Percentiles rank a stretch among this genome's conserved stretches.
Evolutionary conservation across 2,329 filamentous ascomycete genomes (phyloP).

Genomic region (Fusarium sp.): DNA sequence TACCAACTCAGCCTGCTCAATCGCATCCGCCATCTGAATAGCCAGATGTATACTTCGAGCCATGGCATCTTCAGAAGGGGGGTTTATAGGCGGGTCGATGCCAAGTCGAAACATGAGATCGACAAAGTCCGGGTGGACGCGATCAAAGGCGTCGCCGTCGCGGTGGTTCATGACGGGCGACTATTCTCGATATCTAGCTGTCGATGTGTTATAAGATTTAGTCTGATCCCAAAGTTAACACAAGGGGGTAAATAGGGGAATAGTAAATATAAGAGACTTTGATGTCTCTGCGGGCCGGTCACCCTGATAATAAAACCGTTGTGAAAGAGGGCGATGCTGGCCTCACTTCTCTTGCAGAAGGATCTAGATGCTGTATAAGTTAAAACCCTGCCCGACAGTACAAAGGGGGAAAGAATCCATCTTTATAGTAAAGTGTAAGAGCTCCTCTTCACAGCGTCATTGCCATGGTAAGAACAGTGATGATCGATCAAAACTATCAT

Average conservation of each 20-base stretch:
- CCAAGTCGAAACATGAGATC: conserved; percentile 18
- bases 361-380: background rate
- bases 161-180: conserved; percentile 3
- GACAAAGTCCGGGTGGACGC: conserved; percentile 37
- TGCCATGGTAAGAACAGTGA: background rate
- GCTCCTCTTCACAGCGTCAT: background rate
- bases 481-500: background rate
- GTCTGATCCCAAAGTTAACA: background rate
- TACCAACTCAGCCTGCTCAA: conserved; percentile 31
- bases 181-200: background rate
- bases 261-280: background rate
- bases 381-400: background rate
- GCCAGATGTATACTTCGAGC: conserved; percentile 30
- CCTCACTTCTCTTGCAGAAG: background rate
- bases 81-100: conserved; percentile 3
- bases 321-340: background rate
- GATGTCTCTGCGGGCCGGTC: background rate
- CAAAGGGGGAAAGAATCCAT: background rate
- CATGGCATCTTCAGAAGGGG: conserved; percentile 22
- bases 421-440: background rate
- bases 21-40: conserved; percentile 29
- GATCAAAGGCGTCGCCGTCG: conserved; percentile 4
- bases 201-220: background rate
- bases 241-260: background rate
- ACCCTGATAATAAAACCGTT: background rate